Evolutionary conservation across 768 basidiomycete genomes (phyloP), one percentile per base, ranked within the genome.

Genomic region (Tricholoma terreum): DNA sequence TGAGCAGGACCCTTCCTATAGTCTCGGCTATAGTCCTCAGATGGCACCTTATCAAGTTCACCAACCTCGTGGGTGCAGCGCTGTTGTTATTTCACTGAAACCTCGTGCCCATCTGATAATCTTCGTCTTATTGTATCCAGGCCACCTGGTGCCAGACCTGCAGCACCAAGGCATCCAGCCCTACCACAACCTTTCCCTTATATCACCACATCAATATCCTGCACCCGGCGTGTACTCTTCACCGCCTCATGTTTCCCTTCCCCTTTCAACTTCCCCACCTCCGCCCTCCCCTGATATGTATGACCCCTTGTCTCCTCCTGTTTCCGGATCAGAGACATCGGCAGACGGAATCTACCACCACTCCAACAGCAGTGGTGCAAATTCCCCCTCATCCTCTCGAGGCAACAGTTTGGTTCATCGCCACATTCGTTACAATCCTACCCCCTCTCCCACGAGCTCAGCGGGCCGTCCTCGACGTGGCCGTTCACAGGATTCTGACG

Each of bases 291-390:
- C 88, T 73, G 82, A 86, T 76, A 82, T 89, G 75, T 91, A 92
- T 74, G 89, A 89, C 77, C 86, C 90, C 70, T 77, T 91, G 66
- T 90, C 89, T 56, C 90, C 90, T 70, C 89, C 87, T 75, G 79
- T 90, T 69, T 92, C 90, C 78, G 90, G 90, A 77, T 92, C 90
- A 76, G 90, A 92, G 75, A 89, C 89, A 70, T 92, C 90, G 68
- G 88, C 80, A 65, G 89, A 91, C 82, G 88, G 87, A 67, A 72
- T 86, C 58, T 86, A 90, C 80, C 86, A 88, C 76, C 83, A 83
- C 67, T 89, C 88, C 60, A 89, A 90, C 77, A 84, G 83, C 69
- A 87, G 85, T 69, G 84, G 85, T 70, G 83, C 86, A 54, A 87
- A 87, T 66, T 92, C 90, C 60, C 86, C 90, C 49, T 82, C 87